A percentile compares a stretch with the other conserved stretches of the same genome.
These are phyloP conservation scores for Eucommia ulmoides DNA, from an alignment of 257 asterid species.

Conservation along the genomic window DNA sequence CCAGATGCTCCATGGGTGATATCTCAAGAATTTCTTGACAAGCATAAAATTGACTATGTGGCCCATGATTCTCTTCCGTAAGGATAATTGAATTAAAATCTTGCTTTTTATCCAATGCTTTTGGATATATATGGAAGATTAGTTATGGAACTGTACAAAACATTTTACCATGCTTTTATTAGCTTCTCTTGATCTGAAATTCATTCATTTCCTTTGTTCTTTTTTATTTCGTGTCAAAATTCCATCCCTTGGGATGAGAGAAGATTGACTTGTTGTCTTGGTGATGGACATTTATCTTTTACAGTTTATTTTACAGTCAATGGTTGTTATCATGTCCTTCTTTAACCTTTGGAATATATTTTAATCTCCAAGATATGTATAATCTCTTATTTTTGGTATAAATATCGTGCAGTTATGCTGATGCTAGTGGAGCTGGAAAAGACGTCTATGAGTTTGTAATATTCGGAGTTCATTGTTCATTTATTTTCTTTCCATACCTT, in stretches of 20 bases:
- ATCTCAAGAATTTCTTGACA: conserved; percentile 83
- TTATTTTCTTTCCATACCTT: no score
- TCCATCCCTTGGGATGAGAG: background rate
- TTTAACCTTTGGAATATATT: background rate
- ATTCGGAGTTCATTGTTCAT: no score
- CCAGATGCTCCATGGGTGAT: conserved; percentile 98
- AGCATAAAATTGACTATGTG: conserved; percentile 69
- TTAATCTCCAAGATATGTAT: background rate
- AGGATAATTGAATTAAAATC: no score
- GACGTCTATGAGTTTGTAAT: conserved; percentile 59
- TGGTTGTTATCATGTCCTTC: background rate
- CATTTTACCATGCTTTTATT: no score
- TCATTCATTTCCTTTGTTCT: no score
- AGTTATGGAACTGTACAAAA: no score
- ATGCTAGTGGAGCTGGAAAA: conserved; percentile 56
- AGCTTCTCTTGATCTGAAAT: no score
- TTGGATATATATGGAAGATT: no score
- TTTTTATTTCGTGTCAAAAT: no score
- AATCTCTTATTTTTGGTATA: conserved; percentile 1
- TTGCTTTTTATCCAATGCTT: no score
- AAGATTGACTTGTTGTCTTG: background rate
- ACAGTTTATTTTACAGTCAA: background rate
- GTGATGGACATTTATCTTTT: background rate
- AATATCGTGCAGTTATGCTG: conserved; percentile 38
- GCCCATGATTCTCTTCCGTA: conserved; percentile 99